These are phyloP conservation scores for Fusarium austroafricanum DNA, from an alignment of 2,329 filamentous ascomycete genomes.

Conservation along the genomic window DNA sequence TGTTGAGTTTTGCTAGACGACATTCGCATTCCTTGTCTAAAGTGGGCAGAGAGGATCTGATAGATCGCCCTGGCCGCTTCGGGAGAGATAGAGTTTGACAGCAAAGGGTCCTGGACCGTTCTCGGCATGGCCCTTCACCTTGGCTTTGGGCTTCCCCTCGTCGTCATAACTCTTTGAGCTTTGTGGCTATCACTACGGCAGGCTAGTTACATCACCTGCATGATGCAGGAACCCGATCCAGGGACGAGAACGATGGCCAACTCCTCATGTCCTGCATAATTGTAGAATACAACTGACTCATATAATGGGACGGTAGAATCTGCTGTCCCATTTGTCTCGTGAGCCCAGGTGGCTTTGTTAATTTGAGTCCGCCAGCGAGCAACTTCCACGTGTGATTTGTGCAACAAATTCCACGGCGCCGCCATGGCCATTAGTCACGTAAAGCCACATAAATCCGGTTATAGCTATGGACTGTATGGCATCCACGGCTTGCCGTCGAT, in stretches of 20 bases:
- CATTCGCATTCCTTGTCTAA: conserved; percentile 18
- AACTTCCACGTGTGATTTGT: background rate
- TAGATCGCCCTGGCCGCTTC: conserved; percentile 6
- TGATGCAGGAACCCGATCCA: conserved; percentile 26
- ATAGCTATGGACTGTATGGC: background rate
- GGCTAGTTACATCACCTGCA: background rate
- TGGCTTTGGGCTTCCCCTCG: background rate
- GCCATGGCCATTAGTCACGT: background rate
- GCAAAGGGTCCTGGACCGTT: conserved; percentile 3
- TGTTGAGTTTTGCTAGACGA: conserved; percentile 13
- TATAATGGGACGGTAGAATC: background rate
- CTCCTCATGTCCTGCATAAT: too few relatives aligned
- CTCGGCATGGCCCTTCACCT: background rate
- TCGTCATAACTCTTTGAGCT: background rate
- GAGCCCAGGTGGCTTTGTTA: fast-evolving
- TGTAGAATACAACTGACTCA: background rate
- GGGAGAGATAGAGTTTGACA: conserved; percentile 17
- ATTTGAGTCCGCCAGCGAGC: background rate
- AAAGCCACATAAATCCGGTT: background rate
- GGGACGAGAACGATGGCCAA: background rate
- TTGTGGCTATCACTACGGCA: background rate
- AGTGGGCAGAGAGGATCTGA: background rate
- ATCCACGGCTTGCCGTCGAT: background rate
- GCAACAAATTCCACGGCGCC: background rate
- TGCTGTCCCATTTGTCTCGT: background rate